These are phyloP conservation scores for Aegilops sharonensis DNA, from an alignment of 176 grass and related monocot genomes.

Conservation along the genomic window DNA sequence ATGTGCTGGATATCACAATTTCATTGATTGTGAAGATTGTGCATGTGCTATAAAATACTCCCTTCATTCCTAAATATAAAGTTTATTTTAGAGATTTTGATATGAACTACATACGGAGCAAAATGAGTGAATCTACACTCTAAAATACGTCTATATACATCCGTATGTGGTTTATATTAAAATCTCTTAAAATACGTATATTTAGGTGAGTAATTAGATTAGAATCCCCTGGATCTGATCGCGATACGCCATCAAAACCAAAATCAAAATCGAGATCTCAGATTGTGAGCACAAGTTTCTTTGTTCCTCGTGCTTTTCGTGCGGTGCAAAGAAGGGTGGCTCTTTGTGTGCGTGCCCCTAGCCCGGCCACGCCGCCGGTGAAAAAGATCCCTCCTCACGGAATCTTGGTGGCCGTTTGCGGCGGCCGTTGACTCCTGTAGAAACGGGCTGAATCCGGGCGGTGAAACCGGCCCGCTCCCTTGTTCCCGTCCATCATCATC, in stretches of 20 bases:
- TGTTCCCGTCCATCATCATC: not conserved
- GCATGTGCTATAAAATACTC: not conserved
- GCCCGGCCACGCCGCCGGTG: not conserved
- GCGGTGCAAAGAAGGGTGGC: too few relatives aligned
- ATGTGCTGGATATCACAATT: not conserved
- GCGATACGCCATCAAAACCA: too few relatives aligned
- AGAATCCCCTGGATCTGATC: not conserved
- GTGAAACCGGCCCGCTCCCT: not conserved
- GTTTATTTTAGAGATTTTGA: too few relatives aligned
- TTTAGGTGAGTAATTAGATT: not conserved
- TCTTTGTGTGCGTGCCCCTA: not conserved
- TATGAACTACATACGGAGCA: too few relatives aligned
- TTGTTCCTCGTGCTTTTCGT: too few relatives aligned
- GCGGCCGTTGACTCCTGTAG: conserved; percentile 53
- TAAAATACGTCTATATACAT: too few relatives aligned
- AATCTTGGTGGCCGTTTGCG: conserved; percentile 60
- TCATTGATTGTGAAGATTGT: not conserved
- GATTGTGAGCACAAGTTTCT: too few relatives aligned
- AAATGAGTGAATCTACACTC: too few relatives aligned
- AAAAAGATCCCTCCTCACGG: conserved; percentile 12
- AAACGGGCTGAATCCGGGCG: conserved; percentile 17
- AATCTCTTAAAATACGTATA: too few relatives aligned
- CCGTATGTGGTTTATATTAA: too few relatives aligned
- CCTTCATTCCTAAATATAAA: too few relatives aligned
- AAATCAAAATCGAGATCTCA: too few relatives aligned